Evolutionary conservation across 192 early-diverging fungal genomes (phyloP), one percentile per base, ranked within the genome.

Genomic region (Jimgerdemannia lactiflua): DNA sequence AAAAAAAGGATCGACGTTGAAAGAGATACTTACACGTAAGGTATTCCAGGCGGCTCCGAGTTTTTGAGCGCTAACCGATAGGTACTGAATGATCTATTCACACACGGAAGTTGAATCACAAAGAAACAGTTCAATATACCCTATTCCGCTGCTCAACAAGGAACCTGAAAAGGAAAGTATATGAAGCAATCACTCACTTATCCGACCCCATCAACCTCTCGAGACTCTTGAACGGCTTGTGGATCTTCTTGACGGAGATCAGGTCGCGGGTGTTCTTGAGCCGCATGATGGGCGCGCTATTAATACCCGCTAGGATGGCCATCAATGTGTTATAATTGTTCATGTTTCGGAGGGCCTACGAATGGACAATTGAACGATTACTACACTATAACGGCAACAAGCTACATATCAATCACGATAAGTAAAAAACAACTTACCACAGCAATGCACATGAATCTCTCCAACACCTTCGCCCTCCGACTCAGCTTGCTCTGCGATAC

Each of bases 241-340:
- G 86, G 40, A 81, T 72, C 70, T 87, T 85, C 29, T 86, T 89
- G 20, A 79, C 71, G 43, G 83, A 75, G 39, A 91, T 43, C 11
- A 82, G 43, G 43, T 88, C 82, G 3, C 86, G 81, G 7, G 93
- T 94, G 29, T 89, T 89, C n/a, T 80, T 82, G 43, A 94, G 74
- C 3, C 93, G 82, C 59, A 85, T 71, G 67, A 94, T 83, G 0
- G 93, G 80, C 0, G 88, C 85, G 71, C 83, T 87, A 44, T 90
- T 92, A 69, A 94, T 83, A 9, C 90, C 93, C 9, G 88, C 89
- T 17, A 94, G 75, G 14, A 94, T 84, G 3, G 92, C 91, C 92
- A 94, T 93, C 8, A 92, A 83, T 2, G 91, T 90, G 76, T 94
- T 94, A 77, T 88, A 94, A 71, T 94, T 94, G 70, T 92, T 91